Evolutionary conservation across 495 filamentous ascomycete genomes (phyloP), one percentile per base, ranked within the genome.

Genomic region (Aspergillus biplanus): DNA sequence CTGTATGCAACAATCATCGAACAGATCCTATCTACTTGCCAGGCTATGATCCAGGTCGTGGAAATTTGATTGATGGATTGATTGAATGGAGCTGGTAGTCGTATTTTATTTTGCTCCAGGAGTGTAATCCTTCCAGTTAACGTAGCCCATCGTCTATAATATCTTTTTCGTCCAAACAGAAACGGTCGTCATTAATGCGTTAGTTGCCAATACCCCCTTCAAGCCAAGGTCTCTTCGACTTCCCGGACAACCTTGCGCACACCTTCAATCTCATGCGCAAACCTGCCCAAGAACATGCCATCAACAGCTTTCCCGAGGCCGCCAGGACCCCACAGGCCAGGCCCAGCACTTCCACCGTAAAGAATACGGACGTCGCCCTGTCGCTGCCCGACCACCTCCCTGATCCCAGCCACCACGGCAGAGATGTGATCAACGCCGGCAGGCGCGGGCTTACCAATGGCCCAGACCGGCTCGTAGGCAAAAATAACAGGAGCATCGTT

Each of bases 381-480:
- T 9, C 85, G 71, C 3, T 68, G 66, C 12, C 75, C 76, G 57
- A 82, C 68, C 2, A 79, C 71, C 4, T 69, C 64, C 42, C 87
- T 79, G 47, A 96, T 77, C 7, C 82, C 81, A 65, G 80, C 78
- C 52, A 89, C 85, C n/a, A 93, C 91, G 37, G 78, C 82, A 5
- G 84, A 79, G 5, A 96, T 90, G 74, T 95, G 87, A 60, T 89
- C 86, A 33, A 85, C 82, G 8, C 78, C 77, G 4, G 92, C 92
- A n/a, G 92, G 91, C 65, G 86, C 80, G 0, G 78, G 76, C 33
- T 90, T 83, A 4, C 92, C 92, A 74, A 96, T 96, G 0, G 91
- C 92, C 92, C 92, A 96, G 1, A 94, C 90, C 11, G 92, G 92
- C 78, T 96, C 92, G 71, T 96, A 96, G 4, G 91, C 92, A 44